These are phyloP conservation scores for Colletotrichum viniferum DNA, from an alignment of 2,329 filamentous ascomycete genomes.

Conservation along the genomic window DNA sequence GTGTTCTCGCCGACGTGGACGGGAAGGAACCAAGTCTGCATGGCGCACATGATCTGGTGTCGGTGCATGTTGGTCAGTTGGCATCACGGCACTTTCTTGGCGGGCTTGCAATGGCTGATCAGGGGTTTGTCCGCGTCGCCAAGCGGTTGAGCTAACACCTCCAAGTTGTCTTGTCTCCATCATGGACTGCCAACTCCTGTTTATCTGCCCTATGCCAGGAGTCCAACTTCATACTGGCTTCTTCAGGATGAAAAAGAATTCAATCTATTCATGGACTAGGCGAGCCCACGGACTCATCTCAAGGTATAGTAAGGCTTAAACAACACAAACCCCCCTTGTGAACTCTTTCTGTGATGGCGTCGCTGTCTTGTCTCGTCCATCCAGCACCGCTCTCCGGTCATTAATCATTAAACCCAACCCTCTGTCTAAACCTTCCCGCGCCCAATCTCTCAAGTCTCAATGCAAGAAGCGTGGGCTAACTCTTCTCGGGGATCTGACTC, in stretches of 20 bases:
- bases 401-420: background rate
- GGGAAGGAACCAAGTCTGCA: background rate
- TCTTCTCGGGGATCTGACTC: slow-evolving; percentile 50
- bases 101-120: background rate
- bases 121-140: background rate
- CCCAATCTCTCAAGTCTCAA: background rate
- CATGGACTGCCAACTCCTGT: background rate
- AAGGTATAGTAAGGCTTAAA: background rate
- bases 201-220: background rate
- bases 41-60: background rate
- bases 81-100: background rate
- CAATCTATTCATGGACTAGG: background rate
- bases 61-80: background rate
- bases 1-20: background rate
- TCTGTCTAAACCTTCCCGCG: background rate
- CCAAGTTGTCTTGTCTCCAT: background rate
- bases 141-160: background rate
- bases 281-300: background rate
- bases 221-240: background rate
- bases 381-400: background rate
- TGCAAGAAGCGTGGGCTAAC: slow-evolving; percentile 20
- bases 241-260: background rate
- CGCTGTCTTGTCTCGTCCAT: background rate
- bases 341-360: background rate
- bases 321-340: background rate